These are phyloP conservation scores for Leccinum incarnatum DNA, from an alignment of 768 basidiomycete genomes.

Conservation along the genomic window DNA sequence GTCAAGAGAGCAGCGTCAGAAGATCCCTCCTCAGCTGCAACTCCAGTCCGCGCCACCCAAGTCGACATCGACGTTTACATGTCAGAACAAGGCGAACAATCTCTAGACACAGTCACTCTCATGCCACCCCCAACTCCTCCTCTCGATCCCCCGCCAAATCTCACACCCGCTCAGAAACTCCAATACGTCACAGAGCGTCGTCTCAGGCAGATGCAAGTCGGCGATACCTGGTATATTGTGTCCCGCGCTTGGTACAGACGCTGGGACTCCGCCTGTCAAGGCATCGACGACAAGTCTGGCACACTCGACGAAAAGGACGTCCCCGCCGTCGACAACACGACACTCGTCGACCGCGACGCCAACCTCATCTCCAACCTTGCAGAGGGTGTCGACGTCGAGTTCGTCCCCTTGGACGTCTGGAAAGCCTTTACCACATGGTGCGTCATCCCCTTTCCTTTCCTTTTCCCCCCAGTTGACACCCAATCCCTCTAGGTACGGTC, in stretches of 20 bases:
- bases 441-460: slow-evolving; percentile 2
- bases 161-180: slow-evolving; percentile 48
- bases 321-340: slow-evolving; percentile 74
- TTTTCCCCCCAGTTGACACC: slow-evolving; percentile 1
- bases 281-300: slow-evolving; percentile 67
- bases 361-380: slow-evolving; percentile 41
- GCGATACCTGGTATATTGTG: slow-evolving; percentile 80
- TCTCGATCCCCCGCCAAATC: slow-evolving; percentile 19
- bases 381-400: slow-evolving; percentile 73
- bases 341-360: slow-evolving; percentile 55
- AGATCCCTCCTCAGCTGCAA: slow-evolving; percentile 44
- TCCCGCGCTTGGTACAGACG: slow-evolving; percentile 68
- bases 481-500: slow-evolving; percentile 66
- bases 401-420: slow-evolving; percentile 75
- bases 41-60: slow-evolving; percentile 31
- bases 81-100: slow-evolving; percentile 51
- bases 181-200: slow-evolving; percentile 47
- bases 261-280: slow-evolving; percentile 72
- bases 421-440: slow-evolving; percentile 60
- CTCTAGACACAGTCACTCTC: slow-evolving; percentile 16
- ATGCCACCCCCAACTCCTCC: slow-evolving; percentile 29
- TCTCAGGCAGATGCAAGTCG: slow-evolving; percentile 49
- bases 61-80: slow-evolving; percentile 70
- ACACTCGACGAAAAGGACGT: slow-evolving; percentile 57
- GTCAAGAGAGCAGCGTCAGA: slow-evolving; percentile 80